These are phyloP conservation scores for Cutaneotrichosporon dermatis DNA, from an alignment of 1,284 basidiomycete species.

Conservation along the genomic window DNA sequence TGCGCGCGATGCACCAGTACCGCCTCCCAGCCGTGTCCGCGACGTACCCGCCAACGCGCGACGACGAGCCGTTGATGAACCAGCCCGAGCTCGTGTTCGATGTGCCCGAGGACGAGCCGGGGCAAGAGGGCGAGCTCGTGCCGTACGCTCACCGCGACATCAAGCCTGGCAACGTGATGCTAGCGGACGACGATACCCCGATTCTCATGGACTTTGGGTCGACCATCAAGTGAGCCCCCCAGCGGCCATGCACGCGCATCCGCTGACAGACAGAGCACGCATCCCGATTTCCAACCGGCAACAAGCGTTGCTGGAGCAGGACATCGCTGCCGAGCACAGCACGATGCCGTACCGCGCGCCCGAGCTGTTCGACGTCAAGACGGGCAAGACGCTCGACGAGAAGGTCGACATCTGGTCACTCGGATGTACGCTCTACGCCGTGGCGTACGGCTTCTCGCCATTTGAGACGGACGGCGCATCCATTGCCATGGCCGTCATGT, in stretches of 20 bases:
- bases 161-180: slow-evolving; percentile 97
- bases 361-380: slow-evolving; percentile 92
- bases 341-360: slow-evolving; percentile 96
- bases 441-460: slow-evolving; percentile 87
- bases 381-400: slow-evolving; percentile 77
- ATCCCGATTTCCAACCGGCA: slow-evolving; percentile 61
- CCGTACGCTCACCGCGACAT: slow-evolving; percentile 96
- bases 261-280: slow-evolving; percentile 31
- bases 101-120: slow-evolving; percentile 62
- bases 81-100: slow-evolving; percentile 56
- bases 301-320: slow-evolving; percentile 79
- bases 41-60: slow-evolving; percentile 27
- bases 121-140: slow-evolving; percentile 53
- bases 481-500: slow-evolving; percentile 91
- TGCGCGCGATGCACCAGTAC: slow-evolving; percentile 90
- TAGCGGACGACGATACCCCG: slow-evolving; percentile 83
- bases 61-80: slow-evolving; percentile 32
- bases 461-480: slow-evolving; percentile 88
- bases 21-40: slow-evolving; percentile 43
- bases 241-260: no score
- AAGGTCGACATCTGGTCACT: slow-evolving; percentile 96
- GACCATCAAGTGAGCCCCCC: slow-evolving; percentile 50
- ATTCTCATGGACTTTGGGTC: slow-evolving; percentile 99
- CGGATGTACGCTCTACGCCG: slow-evolving; percentile 83
- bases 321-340: slow-evolving; percentile 89